Evolutionary conservation across 1,284 basidiomycete genomes (phyloP), one percentile per base, ranked within the genome.

Genomic region (Moesziomyces sp.): DNA sequence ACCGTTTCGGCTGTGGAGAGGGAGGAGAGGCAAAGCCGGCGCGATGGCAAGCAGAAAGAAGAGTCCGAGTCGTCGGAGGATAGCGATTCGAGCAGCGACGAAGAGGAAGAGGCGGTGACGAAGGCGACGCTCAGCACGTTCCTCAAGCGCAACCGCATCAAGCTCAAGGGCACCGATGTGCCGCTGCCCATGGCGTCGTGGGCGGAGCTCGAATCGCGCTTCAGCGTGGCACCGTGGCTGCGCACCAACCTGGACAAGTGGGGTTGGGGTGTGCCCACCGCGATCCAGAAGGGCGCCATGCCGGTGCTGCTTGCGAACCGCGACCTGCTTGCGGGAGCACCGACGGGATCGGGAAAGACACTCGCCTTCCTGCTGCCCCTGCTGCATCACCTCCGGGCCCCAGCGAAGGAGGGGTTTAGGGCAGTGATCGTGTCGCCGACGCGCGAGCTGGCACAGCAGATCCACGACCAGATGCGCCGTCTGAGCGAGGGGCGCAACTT

Each of bases 91-190:
- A 45, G 34, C 44, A 49, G 30, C n/a, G 51, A 28, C 0, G 28
- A 24, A 2, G 68, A 67, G 24, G 63, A 53, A 18, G 47, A 45
- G 16, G 67, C 45, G 45, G 66, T 72, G 45, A 81, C 74, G 18
- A 69, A 59, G 56, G 54, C 75, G 63, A 84, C 76, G 48, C 76
- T 72, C 64, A 58, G 64, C 47, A 49, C 56, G 10, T 82, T 80
- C 38, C 64, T 83, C 46, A 78, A 80, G 28, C 38, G 34, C 26
- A 68, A 83, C 57, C 76, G 79, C 50, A 81, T 86, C 75, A 84
- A 85, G 48, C 59, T 82, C 30, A 83, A 78, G 1, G 85, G 85
- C 3, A 82, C 82, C 24, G 85, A 86, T 50, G 76, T 83, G 10
- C 85, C 85, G 2, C 66, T 81, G n/a, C 85, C 84, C 19, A 71